Base-by-base conservation (phyloP, 768 basidiomycete genomes). In the Mycena vulgaris region DNA sequence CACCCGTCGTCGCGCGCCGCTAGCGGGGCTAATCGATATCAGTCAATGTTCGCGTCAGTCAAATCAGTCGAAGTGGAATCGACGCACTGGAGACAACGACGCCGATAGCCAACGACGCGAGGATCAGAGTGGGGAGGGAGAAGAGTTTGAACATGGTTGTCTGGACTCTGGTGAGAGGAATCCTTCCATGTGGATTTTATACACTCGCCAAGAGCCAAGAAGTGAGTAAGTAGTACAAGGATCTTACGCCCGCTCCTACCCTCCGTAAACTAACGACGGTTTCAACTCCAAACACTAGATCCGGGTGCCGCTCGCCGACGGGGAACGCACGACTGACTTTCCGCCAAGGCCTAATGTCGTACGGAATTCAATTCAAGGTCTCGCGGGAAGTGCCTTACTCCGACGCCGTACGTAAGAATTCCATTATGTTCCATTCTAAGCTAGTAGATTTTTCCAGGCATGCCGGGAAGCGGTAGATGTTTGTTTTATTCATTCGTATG, bases 51-150 rank as follows among this genome's bases (percentile, higher is more conserved):
- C 60, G 45, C 47, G 11, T 61, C 60, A 49, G 60, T 61, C 60
- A 35, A 14, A 37, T 10, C 11, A 61, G 33, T 49, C 47, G 40
- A 37, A 33, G 57, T 17, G 28, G 40, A 59, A 61, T 61, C 47
- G 33, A 61, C 60, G 60, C 60, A 61, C 60, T 61, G 47, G 60
- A 61, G 60, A 49, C 60, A 61, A 61, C 60, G 60, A 49, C 60
- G 60, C 60, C 47, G 47, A 61, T 61, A 47, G 60, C 60, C 47
- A 61, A 33, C 60, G 60, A 61, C 60, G 60, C 60, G 33, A 61
- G 47, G 47, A 61, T 42, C 45, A 61, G 60, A 61, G 60, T 49
- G 47, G 60, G 59, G 31, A 60, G 45, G 21, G 57, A 59, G 57
- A 59, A 59, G 27, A 59, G 27, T 45, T 59, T 59, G 57, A 59